A percentile compares a stretch with the other conserved stretches of the same genome.
phyloP scores from a whole-genome alignment of 345 rosid genomes.

The Salix purpurea region DNA sequence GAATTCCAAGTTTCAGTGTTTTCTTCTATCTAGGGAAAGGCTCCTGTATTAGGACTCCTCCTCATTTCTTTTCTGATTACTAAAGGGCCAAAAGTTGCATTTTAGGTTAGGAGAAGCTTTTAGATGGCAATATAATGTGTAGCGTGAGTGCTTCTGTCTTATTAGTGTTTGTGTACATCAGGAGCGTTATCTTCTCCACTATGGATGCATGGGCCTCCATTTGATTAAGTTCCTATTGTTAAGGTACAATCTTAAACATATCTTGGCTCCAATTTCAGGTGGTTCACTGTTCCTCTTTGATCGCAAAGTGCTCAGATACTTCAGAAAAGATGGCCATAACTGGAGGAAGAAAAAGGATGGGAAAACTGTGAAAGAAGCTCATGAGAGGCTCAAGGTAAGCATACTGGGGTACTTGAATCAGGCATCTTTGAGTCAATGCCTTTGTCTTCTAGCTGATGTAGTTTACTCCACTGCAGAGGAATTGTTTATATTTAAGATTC shows the following conservation, averaged over 20 bases:
- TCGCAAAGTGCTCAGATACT: conserved; percentile 82
- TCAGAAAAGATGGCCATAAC: conserved; percentile 90
- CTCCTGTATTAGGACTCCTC: background rate
- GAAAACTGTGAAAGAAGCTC: conserved; percentile 90
- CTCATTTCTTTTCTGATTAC: background rate
- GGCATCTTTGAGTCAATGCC: background rate
- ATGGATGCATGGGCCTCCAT: background rate
- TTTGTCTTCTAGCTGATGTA: background rate
- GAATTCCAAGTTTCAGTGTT: background rate
- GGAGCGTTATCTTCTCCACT: background rate
- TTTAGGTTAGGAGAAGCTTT: background rate
- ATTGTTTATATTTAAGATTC: background rate
- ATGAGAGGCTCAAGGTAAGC: conserved; percentile 86
- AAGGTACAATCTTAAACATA: background rate
- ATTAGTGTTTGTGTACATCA: background rate
- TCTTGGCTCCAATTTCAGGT: conserved; percentile 43
- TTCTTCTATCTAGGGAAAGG: background rate
- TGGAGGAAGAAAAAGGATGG: conserved; percentile 98
- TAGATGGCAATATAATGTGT: background rate
- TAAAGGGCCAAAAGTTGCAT: background rate
- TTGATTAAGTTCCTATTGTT: background rate
- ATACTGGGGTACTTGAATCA: background rate
- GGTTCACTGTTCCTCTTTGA: conserved; percentile 87
- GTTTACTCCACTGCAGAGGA: background rate
- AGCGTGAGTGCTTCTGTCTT: background rate